These are phyloP conservation scores for Dimargaris verticillata DNA, from an alignment of 192 early-diverging fungal species.

Conservation along the genomic window DNA sequence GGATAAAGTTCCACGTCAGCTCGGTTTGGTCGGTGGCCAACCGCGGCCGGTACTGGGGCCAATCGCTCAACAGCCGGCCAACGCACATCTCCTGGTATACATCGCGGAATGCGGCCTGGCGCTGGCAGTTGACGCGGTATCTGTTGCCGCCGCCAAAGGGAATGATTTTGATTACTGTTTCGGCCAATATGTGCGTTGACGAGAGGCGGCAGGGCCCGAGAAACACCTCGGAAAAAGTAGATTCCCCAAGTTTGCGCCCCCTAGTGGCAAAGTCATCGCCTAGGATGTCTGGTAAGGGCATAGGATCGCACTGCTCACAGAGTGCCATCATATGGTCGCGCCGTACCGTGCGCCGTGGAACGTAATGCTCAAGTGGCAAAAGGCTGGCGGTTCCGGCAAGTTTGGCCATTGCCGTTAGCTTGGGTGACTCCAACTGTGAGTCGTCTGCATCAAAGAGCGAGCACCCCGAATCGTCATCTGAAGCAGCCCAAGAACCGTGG, in stretches of 20 bases:
- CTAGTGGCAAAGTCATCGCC: background rate
- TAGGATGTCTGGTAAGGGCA: background rate
- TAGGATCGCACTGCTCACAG: background rate
- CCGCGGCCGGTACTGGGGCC: constrained; percentile 27
- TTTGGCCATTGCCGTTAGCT: background rate
- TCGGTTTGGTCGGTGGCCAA: constrained; percentile 23
- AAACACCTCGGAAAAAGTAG: constrained; percentile 75
- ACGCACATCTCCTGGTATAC: constrained; percentile 46
- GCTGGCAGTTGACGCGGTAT: constrained; percentile 21
- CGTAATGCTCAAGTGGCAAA: background rate
- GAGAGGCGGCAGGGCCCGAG: constrained; percentile 13
- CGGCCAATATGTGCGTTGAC: constrained; percentile 1
- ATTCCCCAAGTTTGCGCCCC: constrained; percentile 62
- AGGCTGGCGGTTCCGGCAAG: background rate
- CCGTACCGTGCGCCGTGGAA: background rate
- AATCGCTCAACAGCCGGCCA: constrained; percentile 30
- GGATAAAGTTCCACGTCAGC: constrained; percentile 22
- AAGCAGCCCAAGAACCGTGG: background rate
- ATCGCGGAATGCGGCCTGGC: constrained; percentile 31
- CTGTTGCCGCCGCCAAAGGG: constrained; percentile 46
- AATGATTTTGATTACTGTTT: constrained; percentile 63
- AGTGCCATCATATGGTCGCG: constrained; percentile 1
- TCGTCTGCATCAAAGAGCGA: background rate
- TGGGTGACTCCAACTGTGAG: background rate
- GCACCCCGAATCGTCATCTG: background rate